phyloP scores from a whole-genome alignment of 345 rosid species.

The Psidium friedrichsthalianum region DNA sequence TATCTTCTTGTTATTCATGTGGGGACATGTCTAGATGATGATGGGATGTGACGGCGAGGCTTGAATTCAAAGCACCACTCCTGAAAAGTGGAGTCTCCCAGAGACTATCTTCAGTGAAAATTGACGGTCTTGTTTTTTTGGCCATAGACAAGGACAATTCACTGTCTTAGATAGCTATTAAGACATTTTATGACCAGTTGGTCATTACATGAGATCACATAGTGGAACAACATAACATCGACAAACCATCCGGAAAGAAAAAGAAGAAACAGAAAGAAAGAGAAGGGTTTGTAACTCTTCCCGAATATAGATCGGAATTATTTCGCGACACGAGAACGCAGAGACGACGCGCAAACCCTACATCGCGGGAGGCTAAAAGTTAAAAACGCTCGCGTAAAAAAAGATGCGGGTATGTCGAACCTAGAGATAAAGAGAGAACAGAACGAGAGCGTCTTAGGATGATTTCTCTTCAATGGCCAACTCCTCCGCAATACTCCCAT shows the following conservation, averaged over 20 bases:
- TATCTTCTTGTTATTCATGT: no score
- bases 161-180: not conserved
- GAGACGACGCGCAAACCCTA: not conserved
- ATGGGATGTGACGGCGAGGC: not conserved
- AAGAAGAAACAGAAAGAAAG: no score
- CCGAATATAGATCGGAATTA: not conserved
- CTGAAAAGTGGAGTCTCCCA: not conserved
- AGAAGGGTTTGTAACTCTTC: not conserved
- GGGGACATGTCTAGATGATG: no score
- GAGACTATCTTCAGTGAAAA: not conserved
- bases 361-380: not conserved
- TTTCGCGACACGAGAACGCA: not conserved
- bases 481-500: conserved; percentile 55
- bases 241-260: not conserved
- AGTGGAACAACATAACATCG: not conserved
- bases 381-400: not conserved
- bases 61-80: not conserved
- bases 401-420: not conserved
- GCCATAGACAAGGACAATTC: not conserved
- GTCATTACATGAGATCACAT: not conserved
- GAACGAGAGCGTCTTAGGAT: not conserved
- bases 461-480: conserved; percentile 36
- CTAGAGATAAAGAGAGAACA: not conserved
- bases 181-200: not conserved
- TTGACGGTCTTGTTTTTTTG: not conserved